A percentile compares a stretch with the other conserved stretches of the same genome.
These are phyloP conservation scores for Amphibolis antarctica DNA, from an alignment of 106 monocot species.

Conservation along the genomic window DNA sequence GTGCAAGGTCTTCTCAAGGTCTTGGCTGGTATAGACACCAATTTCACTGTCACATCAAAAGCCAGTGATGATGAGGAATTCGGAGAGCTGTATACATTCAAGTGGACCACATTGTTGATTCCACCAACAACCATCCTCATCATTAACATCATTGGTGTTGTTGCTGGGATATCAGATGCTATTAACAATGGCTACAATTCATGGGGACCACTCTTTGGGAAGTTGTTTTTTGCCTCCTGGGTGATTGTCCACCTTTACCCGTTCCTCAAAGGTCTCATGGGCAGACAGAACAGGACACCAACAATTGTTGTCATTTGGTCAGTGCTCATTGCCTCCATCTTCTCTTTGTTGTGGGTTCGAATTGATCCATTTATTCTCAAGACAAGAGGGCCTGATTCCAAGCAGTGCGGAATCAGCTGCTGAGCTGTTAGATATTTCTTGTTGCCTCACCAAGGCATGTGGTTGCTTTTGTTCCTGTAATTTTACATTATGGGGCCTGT, in stretches of 20 bases:
- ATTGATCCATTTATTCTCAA: constrained; percentile 20
- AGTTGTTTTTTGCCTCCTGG: constrained; percentile 28
- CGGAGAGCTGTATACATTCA: constrained; percentile 21
- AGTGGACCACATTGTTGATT: constrained; percentile 19
- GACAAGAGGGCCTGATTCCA: constrained; percentile 14
- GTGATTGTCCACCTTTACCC: constrained; percentile 26
- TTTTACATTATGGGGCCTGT: neutral
- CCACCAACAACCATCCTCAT: constrained; percentile 18
- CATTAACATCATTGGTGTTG: constrained; percentile 17
- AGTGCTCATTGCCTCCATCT: constrained; percentile 25
- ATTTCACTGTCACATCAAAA: constrained; percentile 24
- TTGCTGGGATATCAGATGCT: constrained; percentile 18
- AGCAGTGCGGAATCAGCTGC: constrained; percentile 23
- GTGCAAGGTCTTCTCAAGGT: constrained; percentile 23
- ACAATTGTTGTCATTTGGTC: constrained; percentile 26
- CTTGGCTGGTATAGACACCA: constrained; percentile 20
- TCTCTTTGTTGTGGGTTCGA: constrained; percentile 22
- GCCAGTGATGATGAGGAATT: constrained; percentile 10
- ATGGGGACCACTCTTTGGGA: constrained; percentile 27
- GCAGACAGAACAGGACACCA: constrained; percentile 18
- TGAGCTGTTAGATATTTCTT: neutral
- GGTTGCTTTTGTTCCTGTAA: neutral
- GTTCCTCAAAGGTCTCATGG: constrained; percentile 27
- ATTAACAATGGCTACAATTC: constrained; percentile 24
- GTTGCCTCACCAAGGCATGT: neutral